Conservation (phyloP, 2,329 filamentous ascomycete genomes). For the Fusarium buharicum region DNA sequence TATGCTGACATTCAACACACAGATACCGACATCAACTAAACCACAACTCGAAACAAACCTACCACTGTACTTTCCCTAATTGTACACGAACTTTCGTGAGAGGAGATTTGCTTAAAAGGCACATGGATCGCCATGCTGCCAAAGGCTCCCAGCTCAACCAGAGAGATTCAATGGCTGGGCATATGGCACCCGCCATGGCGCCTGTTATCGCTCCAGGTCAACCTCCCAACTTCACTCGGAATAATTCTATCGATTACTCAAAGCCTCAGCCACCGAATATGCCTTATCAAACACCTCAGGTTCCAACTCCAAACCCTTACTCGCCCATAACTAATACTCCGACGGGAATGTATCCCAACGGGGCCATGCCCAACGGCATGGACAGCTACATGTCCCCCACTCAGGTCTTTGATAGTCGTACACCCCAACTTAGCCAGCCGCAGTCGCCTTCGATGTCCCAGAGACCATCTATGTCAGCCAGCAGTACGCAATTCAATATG, state of each 20-base stretch:
- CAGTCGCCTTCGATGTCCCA: slow-evolving; percentile 56
- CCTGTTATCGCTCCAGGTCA: slow-evolving; percentile 55
- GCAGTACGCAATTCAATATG: slow-evolving; percentile 61
- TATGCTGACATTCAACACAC: slow-evolving; percentile 23
- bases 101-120: slow-evolving; percentile 88
- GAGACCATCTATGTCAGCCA: slow-evolving; percentile 60
- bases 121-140: slow-evolving; percentile 82
- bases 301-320: slow-evolving; percentile 57
- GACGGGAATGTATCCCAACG: slow-evolving; percentile 47
- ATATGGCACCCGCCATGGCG: slow-evolving; percentile 53
- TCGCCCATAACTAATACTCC: slow-evolving; percentile 59
- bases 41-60: slow-evolving; percentile 95
- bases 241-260: slow-evolving; percentile 53
- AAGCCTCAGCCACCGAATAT: slow-evolving; percentile 54
- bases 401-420: slow-evolving; percentile 48
- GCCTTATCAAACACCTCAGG: slow-evolving; percentile 60
- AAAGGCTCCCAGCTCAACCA: slow-evolving; percentile 81
- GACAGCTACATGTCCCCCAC: slow-evolving; percentile 57
- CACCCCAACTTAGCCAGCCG: slow-evolving; percentile 39
- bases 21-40: slow-evolving; percentile 93
- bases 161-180: slow-evolving; percentile 66
- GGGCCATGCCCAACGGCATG: slow-evolving; percentile 48
- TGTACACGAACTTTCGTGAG: slow-evolving; percentile 92
- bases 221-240: slow-evolving; percentile 61
- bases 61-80: slow-evolving; percentile 90